phyloP scores from a whole-genome alignment of 305 asterid genomes.

The Fraxinus platypoda region DNA sequence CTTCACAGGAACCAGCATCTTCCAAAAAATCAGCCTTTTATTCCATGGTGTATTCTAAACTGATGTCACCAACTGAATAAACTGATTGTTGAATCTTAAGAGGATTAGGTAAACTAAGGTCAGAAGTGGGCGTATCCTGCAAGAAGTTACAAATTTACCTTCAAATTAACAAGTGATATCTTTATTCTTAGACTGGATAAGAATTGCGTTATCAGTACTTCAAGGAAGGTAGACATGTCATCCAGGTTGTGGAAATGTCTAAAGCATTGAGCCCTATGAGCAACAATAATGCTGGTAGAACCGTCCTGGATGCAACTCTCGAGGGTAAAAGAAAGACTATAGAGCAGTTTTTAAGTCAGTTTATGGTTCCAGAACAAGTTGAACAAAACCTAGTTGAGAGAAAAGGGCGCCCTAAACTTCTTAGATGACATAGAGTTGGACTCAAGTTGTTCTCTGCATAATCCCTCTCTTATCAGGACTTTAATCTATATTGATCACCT shows the following conservation, averaged over 20 bases:
- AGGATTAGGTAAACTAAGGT: constrained; percentile 40
- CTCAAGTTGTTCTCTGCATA: constrained; percentile 17
- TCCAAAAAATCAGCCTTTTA: constrained; percentile 45
- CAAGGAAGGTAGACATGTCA: neutral
- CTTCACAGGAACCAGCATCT: constrained; percentile 50
- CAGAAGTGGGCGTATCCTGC: constrained; percentile 61
- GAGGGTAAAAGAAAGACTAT: constrained; percentile 8
- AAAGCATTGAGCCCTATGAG: neutral
- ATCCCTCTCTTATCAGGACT: neutral
- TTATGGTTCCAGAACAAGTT: constrained; percentile 3
- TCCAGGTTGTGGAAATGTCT: constrained; percentile 6
- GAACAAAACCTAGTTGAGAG: neutral
- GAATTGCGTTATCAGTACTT: neutral
- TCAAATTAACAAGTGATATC: constrained; percentile 10
- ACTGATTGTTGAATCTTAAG: constrained; percentile 51
- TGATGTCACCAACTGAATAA: constrained; percentile 58
- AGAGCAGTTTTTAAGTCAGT: neutral
- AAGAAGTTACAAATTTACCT: constrained; percentile 22
- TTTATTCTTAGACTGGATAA: constrained; percentile 1
- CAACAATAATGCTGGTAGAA: constrained; percentile 16
- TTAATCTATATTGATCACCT: neutral
- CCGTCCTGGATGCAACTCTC: neutral
- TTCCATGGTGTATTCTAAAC: constrained; percentile 39
- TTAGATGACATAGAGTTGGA: constrained; percentile 8
- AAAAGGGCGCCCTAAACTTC: constrained; percentile 4